These are phyloP conservation scores for Boletus vermiculosoides DNA, from an alignment of 768 basidiomycete species.

Conservation along the genomic window DNA sequence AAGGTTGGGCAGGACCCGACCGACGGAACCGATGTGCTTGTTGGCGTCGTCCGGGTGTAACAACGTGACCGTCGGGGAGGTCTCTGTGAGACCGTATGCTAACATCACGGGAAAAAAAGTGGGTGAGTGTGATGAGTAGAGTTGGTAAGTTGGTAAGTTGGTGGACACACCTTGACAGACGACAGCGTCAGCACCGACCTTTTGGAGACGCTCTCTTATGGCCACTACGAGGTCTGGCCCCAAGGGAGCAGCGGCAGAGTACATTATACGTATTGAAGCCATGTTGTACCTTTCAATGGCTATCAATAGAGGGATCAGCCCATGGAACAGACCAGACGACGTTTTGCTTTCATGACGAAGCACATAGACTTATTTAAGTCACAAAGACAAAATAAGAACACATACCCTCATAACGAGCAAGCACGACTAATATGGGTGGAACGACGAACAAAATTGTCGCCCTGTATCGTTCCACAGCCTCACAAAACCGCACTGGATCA, in stretches of 20 bases:
- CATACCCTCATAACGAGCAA: slow-evolving; percentile 68
- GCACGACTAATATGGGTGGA: slow-evolving; percentile 77
- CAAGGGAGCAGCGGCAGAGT: slow-evolving; percentile 81
- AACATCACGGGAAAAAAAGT: background rate
- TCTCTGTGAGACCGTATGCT: slow-evolving; percentile 84
- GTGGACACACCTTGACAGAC: slow-evolving; percentile 51
- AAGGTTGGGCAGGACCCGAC: slow-evolving; percentile 69
- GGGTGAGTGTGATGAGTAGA: background rate
- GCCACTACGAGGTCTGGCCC: slow-evolving; percentile 60
- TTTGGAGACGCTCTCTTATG: slow-evolving; percentile 40
- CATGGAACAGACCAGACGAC: background rate
- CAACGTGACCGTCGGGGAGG: slow-evolving; percentile 68
- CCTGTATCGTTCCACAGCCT: slow-evolving; percentile 61
- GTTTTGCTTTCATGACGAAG: background rate
- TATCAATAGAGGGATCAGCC: slow-evolving; percentile 20
- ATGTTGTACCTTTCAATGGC: slow-evolving; percentile 69
- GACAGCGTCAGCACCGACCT: slow-evolving; percentile 40
- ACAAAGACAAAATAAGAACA: background rate
- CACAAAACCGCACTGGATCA: slow-evolving; percentile 66
- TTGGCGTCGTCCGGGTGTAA: slow-evolving; percentile 43
- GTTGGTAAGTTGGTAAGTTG: no score
- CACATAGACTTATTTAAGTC: no score
- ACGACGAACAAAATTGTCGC: slow-evolving; percentile 61
- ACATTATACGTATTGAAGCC: slow-evolving; percentile 51
- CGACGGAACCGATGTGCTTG: slow-evolving; percentile 63